Evolutionary conservation across 768 basidiomycete species (phyloP), one percentile per base, ranked within the genome.

Genomic region (Piloderma croceum): DNA sequence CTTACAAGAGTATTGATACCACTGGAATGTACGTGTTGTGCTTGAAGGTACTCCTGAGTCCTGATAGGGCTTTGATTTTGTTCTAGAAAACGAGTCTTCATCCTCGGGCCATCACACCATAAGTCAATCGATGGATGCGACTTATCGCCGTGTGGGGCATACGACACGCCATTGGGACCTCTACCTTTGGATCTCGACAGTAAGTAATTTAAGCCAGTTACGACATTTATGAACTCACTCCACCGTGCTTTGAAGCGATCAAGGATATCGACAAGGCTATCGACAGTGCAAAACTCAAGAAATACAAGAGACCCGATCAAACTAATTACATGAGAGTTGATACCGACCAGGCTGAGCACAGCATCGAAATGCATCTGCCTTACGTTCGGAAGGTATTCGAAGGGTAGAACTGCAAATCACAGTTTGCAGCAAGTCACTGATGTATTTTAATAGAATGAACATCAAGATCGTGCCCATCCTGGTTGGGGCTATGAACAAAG

Each of bases 281-380:
- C 2, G 63, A 78, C n/a, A n/a, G n/a, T n/a, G n/a, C n/a, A n/a
- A n/a, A n/a, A n/a, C n/a, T n/a, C n/a, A n/a, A n/a, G n/a, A n/a
- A n/a, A n/a, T n/a, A n/a, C n/a, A n/a, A n/a, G n/a, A n/a, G n/a
- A n/a, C n/a, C n/a, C n/a, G n/a, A n/a, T n/a, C n/a, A n/a, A 39
- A 98, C 98, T 50, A 70, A 74, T 25, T 64, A 70, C 7, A 81
- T 99, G 77, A 65, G 64, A 13, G 49, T 71, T 3, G 52, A 64
- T 2, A 79, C 79, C 2, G 96, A 99, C 56, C 91, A 92, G 61
- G 89, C 83, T 21, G 96, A 99, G 54, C 96, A 99, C 59, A 93
- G 90, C 56, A 79, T 99, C 40, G 96, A 99, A 66, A 93, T 99
- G 90, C 93, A 98, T 53, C 73, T 98, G 13, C 92, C 94, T 5